Evolutionary conservation across 176 grass and related monocot species (phyloP), one percentile per base, ranked within the genome.

Genomic region (Oryza coarctata): DNA sequence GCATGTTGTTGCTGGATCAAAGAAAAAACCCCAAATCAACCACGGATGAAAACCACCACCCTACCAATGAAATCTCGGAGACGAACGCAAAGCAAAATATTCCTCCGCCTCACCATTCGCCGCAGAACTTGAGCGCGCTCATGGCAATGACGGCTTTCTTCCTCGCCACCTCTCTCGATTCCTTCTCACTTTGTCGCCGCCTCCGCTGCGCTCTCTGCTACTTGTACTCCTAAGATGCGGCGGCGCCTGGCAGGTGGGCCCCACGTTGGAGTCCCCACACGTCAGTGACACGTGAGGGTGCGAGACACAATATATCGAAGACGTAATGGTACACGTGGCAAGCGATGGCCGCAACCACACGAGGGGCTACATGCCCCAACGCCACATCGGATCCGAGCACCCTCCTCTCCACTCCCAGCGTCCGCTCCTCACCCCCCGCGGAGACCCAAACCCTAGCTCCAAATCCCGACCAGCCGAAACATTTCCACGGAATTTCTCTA

Each of bases 1-100:
- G 68, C 82, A 94, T 94, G 86, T 98, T 98, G 88, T 91, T 91
- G 88, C 95, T 98, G 80, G 23, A 30, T 22, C 11, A 50, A 14
- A 84, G 43, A 68, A 33, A 83, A 27, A 32, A 43, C 7, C 10
- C 15, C 9, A 33, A 62, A 87, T 30, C 17, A 68, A 20, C 6
- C 34, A 72, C 2, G 67, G 44, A 71, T 41, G 23, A 80, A 80
- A 28, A 79, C 30, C 26, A 63, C 45, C 6, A 35, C 3, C 28
- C 23, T 4, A 60, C 27, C 55, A 20, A 57, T 0, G 12, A 22
- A 74, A 73, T 35, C 7, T 1, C 47, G 41, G 15, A 28, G 3
- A 68, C 26, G 26, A 76, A 38, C 22, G 73, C 62, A 5, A 5
- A 60, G 20, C 22, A 60, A 49, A 76, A 34, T 12, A 44, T 49